A percentile compares a stretch with the other conserved stretches of the same genome.
Evolutionary conservation across 177 flowering plant species (phyloP).

Genomic region (Tripterygium wilfordii): DNA sequence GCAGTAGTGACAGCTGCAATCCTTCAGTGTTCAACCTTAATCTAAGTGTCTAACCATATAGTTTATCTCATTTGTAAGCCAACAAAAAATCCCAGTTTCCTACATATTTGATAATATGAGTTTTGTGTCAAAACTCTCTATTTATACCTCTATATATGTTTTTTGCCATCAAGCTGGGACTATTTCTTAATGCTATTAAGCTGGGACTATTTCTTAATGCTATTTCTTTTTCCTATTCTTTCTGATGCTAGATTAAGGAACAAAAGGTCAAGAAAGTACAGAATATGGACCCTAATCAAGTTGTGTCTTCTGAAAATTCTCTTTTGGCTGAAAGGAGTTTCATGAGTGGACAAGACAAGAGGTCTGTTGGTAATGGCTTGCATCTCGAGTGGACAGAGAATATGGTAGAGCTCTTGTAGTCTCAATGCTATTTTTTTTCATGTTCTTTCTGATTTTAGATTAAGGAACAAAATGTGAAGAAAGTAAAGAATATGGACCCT

Average conservation of each 20-base stretch:
- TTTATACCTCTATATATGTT: no score
- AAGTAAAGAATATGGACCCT: conserved; percentile 45
- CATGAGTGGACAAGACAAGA: conserved; percentile 23
- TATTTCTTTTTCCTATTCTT: conserved; percentile 5
- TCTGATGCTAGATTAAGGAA: conserved; percentile 54
- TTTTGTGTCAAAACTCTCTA: no score
- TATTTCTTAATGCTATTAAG: neutral
- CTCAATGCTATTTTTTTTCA: conserved; percentile 3
- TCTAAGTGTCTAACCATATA: no score
- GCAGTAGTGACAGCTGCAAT: no score
- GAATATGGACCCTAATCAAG: conserved; percentile 38
- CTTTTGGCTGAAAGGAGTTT: conserved; percentile 63
- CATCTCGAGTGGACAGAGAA: conserved; percentile 43
- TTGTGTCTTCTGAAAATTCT: conserved; percentile 50
- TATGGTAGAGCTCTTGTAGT: conserved; percentile 8
- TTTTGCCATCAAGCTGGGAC: neutral
- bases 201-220: neutral
- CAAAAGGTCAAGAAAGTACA: conserved; percentile 49
- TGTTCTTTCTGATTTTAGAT: conserved; percentile 36
- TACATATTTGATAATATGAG: no score
- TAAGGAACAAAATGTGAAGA: conserved; percentile 54
- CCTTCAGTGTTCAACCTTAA: no score
- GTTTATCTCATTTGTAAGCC: no score
- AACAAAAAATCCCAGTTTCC: no score
- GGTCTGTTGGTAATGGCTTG: conserved; percentile 35